Conservation (phyloP, 2,329 filamentous ascomycete genomes). For the Plectosphaerella plurivora region DNA sequence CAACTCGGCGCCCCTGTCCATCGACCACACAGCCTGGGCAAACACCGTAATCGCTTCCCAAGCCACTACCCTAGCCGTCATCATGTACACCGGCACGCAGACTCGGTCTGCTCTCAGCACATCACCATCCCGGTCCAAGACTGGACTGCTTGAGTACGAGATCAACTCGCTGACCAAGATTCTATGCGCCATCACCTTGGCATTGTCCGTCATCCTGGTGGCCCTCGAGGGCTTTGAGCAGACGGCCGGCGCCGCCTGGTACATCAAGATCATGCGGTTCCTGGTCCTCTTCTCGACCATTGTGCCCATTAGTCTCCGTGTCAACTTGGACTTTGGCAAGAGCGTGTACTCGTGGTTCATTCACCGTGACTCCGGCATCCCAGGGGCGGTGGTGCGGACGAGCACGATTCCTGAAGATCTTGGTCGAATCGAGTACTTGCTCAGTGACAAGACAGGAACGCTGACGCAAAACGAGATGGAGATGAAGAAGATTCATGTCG, state of each 20-base stretch:
- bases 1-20: slow-evolving; percentile 71
- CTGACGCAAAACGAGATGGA: slow-evolving; percentile 98
- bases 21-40: slow-evolving; percentile 98
- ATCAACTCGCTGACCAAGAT: slow-evolving; percentile 98
- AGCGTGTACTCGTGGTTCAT: slow-evolving; percentile 96
- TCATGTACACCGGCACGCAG: slow-evolving; percentile 92
- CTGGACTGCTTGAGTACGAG: slow-evolving; percentile 87
- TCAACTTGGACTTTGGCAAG: slow-evolving; percentile 97
- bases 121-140: slow-evolving; percentile 86
- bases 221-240: slow-evolving; percentile 77
- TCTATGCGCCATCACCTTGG: slow-evolving; percentile 80
- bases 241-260: slow-evolving; percentile 70
- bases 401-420: slow-evolving; percentile 97
- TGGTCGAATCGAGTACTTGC: slow-evolving; percentile 89
- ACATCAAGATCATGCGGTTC: slow-evolving; percentile 97
- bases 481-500: slow-evolving; percentile 97
- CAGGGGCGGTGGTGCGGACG: slow-evolving; percentile 87
- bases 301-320: slow-evolving; percentile 91
- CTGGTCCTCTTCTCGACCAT: slow-evolving; percentile 98
- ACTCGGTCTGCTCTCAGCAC: slow-evolving; percentile 93
- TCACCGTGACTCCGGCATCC: slow-evolving; percentile 83
- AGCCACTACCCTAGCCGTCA: slow-evolving; percentile 79
- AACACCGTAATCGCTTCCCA: slow-evolving; percentile 96
- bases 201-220: slow-evolving; percentile 82
- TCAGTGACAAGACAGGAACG: slow-evolving; percentile 98